phyloP scores from a whole-genome alignment of 2,329 filamentous ascomycete species.

The Aspergillus puulaauensis region DNA sequence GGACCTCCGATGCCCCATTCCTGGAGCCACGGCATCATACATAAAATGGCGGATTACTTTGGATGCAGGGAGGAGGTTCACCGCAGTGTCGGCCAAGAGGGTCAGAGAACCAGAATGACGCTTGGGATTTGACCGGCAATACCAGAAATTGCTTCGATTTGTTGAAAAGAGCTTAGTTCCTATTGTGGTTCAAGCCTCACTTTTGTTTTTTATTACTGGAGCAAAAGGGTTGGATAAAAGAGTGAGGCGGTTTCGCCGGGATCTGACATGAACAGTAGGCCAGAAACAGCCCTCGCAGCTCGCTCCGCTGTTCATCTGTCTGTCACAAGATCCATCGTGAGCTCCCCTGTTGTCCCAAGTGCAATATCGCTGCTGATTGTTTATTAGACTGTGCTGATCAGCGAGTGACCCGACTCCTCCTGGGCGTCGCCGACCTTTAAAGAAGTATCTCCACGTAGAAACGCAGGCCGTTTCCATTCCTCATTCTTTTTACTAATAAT shows the following conservation, averaged over 20 bases:
- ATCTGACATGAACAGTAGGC: conserved; percentile 21
- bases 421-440: conserved; percentile 9
- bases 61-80: conserved; percentile 19
- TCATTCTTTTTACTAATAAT: conserved; percentile 10
- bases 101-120: conserved; percentile 7
- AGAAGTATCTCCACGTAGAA: conserved; percentile 12
- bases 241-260: conserved; percentile 35
- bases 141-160: conserved; percentile 16
- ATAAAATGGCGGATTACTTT: conserved; percentile 23
- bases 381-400: conserved; percentile 13
- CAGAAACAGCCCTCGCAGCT: conserved; percentile 12
- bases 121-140: background rate
- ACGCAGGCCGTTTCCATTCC: conserved; percentile 8
- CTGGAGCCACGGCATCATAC: conserved; percentile 38
- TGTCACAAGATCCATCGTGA: conserved; percentile 10
- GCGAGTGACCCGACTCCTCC: conserved; percentile 8
- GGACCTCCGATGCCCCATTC: conserved; percentile 15
- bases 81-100: conserved; percentile 15
- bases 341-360: conserved; percentile 9
- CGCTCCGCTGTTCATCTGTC: conserved; percentile 7
- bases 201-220: conserved; percentile 16
- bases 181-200: conserved; percentile 25
- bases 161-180: conserved; percentile 15
- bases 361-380: conserved; percentile 6
- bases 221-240: conserved; percentile 32